phyloP scores from a whole-genome alignment of 805 yeast species.

The Wickerhamiella australiensis region DNA sequence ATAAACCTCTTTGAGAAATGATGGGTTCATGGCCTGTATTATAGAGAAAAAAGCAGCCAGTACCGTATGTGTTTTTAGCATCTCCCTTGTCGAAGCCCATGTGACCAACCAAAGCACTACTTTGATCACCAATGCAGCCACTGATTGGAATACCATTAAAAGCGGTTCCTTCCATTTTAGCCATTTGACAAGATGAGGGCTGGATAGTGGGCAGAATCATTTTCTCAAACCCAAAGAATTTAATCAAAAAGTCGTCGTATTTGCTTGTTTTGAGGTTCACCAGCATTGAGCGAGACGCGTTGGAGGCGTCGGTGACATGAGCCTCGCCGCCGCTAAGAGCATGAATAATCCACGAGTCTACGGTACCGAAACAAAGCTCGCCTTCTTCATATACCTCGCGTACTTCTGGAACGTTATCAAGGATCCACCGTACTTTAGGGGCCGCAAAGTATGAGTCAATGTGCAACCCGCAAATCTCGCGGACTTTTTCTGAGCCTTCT shows the following conservation, averaged over 20 bases:
- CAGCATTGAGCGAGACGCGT: conserved; percentile 83
- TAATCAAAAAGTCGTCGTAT: conserved; percentile 64
- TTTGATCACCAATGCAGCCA: conserved; percentile 91
- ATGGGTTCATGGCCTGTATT: conserved; percentile 71
- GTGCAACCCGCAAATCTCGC: conserved; percentile 69
- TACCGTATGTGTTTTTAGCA: conserved; percentile 93
- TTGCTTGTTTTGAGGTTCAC: conserved; percentile 67
- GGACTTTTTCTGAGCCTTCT: conserved; percentile 45
- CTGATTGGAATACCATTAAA: conserved; percentile 54
- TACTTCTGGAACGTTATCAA: conserved; percentile 63
- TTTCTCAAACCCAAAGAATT: conserved; percentile 70
- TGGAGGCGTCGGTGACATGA: conserved; percentile 76
- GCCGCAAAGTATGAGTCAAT: conserved; percentile 86
- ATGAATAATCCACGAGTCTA: conserved; percentile 87
- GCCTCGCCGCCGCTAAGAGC: conserved; percentile 55
- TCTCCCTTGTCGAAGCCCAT: conserved; percentile 71
- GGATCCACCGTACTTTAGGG: conserved; percentile 76
- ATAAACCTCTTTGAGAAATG: conserved; percentile 64
- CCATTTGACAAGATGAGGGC: conserved; percentile 57
- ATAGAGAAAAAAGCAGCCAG: conserved; percentile 84
- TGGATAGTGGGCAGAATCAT: conserved; percentile 65
- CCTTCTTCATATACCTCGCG: conserved; percentile 59
- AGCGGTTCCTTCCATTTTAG: conserved; percentile 5
- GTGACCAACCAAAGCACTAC: conserved; percentile 88
- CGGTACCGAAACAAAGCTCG: conserved; percentile 82